These are phyloP conservation scores for Tuber melanosporum DNA, from an alignment of 495 filamentous ascomycete genomes.

Conservation along the genomic window DNA sequence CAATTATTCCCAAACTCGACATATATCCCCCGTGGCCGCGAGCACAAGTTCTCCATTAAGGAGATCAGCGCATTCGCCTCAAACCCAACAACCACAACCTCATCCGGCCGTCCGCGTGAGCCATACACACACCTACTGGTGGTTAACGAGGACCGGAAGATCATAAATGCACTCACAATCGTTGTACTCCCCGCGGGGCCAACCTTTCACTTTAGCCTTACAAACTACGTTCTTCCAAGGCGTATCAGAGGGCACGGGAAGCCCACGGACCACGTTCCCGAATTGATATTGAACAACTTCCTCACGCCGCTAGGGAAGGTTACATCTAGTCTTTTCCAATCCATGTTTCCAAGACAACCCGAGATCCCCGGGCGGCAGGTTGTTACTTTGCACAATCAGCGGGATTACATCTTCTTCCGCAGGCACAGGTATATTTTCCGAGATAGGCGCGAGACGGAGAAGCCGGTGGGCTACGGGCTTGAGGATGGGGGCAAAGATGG, in stretches of 20 bases:
- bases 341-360: conserved; percentile 73
- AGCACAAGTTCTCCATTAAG: conserved; percentile 77
- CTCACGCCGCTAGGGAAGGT: conserved; percentile 83
- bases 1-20: conserved; percentile 76
- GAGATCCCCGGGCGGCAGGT: conserved; percentile 80
- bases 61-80: conserved; percentile 84
- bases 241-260: conserved; percentile 81
- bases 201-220: conserved; percentile 76
- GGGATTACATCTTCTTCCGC: conserved; percentile 91
- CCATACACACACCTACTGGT: conserved; percentile 71
- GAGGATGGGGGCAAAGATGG: conserved; percentile 54
- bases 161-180: conserved; percentile 66
- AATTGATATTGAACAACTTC: conserved; percentile 93
- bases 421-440: conserved; percentile 88
- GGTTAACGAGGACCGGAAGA: conserved; percentile 78
- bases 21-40: conserved; percentile 75
- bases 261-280: conserved; percentile 81
- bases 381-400: conserved; percentile 87
- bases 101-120: conserved; percentile 15
- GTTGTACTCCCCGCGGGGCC: conserved; percentile 78
- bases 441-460: conserved; percentile 76
- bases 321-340: conserved; percentile 78
- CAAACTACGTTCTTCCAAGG: conserved; percentile 79
- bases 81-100: conserved; percentile 50
- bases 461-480: conserved; percentile 55